A percentile compares a stretch with the other conserved stretches of the same genome.
phyloP scores from a whole-genome alignment of 495 filamentous ascomycete genomes.

The Xylaria venustula region DNA sequence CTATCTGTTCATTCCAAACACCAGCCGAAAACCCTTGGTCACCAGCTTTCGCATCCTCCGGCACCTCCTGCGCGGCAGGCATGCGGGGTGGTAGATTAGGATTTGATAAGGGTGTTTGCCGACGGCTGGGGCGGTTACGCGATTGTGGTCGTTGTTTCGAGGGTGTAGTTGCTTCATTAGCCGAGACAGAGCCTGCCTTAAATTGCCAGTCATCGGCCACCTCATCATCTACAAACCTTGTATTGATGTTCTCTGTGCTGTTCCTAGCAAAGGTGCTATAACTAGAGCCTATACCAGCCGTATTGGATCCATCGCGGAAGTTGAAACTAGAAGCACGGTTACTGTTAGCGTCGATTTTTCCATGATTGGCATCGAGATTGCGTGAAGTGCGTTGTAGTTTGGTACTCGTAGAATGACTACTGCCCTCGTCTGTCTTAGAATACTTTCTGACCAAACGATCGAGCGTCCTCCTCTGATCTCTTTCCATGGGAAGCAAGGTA shows the following conservation, averaged over 20 bases:
- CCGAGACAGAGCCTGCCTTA: conserved; percentile 38
- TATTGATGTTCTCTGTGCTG: conserved; percentile 76
- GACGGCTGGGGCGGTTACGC: conserved; percentile 33
- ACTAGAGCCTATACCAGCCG: conserved; percentile 9
- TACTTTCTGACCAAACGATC: conserved; percentile 22
- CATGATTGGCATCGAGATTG: not conserved
- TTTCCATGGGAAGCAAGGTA: conserved; percentile 29
- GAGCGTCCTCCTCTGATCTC: conserved; percentile 26
- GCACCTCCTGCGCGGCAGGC: conserved; percentile 13
- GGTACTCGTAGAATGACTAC: not conserved
- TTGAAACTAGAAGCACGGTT: conserved; percentile 45
- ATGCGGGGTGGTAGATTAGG: not conserved
- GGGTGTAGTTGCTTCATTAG: conserved; percentile 27
- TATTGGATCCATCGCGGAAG: conserved; percentile 39
- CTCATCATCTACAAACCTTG: conserved; percentile 50
- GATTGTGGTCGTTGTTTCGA: conserved; percentile 36
- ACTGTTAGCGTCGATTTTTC: conserved; percentile 33
- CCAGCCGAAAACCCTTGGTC: conserved; percentile 54
- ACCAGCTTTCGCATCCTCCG: conserved; percentile 25
- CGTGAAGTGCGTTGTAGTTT: not conserved
- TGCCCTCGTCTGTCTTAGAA: not conserved
- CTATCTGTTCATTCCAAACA: conserved; percentile 65
- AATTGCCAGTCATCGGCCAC: conserved; percentile 38
- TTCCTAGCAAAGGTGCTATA: conserved; percentile 48
- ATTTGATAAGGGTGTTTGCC: conserved; percentile 18